Evolutionary conservation across 179 eudicot genomes (phyloP).

Genomic region (Spinacia oleracea): DNA sequence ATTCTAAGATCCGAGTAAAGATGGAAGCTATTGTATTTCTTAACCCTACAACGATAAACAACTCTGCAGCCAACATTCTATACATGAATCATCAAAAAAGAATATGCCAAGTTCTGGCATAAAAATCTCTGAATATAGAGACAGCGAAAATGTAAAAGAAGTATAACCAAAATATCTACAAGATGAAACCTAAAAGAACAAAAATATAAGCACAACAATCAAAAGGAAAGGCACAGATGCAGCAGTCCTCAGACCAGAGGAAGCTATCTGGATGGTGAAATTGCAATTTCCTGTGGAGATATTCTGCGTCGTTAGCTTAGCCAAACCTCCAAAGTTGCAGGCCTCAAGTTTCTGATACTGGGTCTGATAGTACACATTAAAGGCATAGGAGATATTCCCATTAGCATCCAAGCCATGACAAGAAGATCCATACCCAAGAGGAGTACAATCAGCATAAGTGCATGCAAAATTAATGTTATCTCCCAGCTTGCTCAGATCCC

Average conservation of each 20-base stretch:
- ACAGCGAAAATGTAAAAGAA: neutral
- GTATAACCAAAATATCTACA: constrained; percentile 23
- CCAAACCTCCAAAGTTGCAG: constrained; percentile 70
- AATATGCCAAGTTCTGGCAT: neutral
- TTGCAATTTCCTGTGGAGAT: constrained; percentile 37
- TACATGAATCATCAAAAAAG: neutral
- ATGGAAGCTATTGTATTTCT: neutral
- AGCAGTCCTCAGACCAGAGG: constrained; percentile 19
- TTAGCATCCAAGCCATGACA: constrained; percentile 60
- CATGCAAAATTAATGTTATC: constrained; percentile 65
- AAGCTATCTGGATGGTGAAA: constrained; percentile 56
- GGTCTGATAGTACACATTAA: constrained; percentile 77
- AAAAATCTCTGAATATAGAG: neutral
- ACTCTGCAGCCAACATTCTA: neutral
- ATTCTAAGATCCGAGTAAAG: neutral
- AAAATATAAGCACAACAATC: constrained; percentile 17
- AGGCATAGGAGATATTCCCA: constrained; percentile 76
- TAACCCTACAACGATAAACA: neutral
- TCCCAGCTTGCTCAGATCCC: constrained; percentile 52
- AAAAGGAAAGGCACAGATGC: constrained; percentile 22
- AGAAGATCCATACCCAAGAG: constrained; percentile 76
- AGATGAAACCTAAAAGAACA: constrained; percentile 26
- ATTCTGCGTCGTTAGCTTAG: constrained; percentile 39
- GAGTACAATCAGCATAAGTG: constrained; percentile 60
- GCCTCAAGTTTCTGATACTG: constrained; percentile 51